Evolutionary conservation across 2,329 filamentous ascomycete genomes (phyloP).

Genomic region (Colletotrichum sp.): DNA sequence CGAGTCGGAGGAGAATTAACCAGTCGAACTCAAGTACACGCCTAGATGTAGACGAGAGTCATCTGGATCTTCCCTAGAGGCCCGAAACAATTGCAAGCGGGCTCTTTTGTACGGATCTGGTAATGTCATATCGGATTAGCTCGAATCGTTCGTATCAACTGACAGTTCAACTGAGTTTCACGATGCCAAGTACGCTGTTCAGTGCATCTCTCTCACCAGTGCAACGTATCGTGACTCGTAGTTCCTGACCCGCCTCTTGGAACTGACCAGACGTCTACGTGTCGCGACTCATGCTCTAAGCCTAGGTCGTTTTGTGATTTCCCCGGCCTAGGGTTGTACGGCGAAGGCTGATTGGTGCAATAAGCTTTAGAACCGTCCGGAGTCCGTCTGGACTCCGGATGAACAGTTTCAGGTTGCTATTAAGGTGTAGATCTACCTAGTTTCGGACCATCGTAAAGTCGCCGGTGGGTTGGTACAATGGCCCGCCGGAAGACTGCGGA

Average conservation of each 20-base stretch:
- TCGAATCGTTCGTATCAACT: neutral
- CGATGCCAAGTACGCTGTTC: fast-evolving
- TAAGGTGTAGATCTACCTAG: neutral
- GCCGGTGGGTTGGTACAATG: neutral
- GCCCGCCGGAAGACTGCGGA: neutral
- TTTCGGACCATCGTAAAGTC: neutral
- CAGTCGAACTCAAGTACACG: neutral
- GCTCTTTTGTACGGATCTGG: neutral
- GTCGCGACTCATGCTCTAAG: neutral
- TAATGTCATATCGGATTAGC: neutral
- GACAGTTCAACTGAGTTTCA: neutral
- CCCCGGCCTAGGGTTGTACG: neutral
- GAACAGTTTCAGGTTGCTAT: neutral
- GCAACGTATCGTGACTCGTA: neutral
- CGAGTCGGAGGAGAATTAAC: neutral
- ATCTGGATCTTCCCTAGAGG: neutral
- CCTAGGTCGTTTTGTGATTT: neutral
- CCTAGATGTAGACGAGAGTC: neutral
- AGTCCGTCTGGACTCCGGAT: neutral
- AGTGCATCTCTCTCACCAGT: neutral
- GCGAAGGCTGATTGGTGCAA: neutral
- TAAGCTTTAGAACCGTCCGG: neutral
- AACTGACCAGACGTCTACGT: neutral
- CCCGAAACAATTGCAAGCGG: neutral
- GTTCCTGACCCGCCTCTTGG: neutral